Conservation (phyloP, 2,329 filamentous ascomycete species). For the Pseudofabraea citricarpa region DNA sequence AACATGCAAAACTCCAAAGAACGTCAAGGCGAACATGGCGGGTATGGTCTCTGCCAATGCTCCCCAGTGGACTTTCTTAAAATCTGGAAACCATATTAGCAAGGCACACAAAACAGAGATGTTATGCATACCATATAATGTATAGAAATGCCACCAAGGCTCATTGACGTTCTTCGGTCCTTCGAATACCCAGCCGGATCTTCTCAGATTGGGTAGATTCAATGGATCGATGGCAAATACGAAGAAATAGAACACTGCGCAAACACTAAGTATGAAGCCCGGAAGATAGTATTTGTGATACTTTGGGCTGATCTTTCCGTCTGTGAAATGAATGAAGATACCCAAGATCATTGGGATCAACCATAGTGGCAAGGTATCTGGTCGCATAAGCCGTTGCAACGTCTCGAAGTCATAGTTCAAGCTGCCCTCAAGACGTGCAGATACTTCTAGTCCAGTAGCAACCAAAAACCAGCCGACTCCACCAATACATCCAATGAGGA, state of each 20-base stretch:
- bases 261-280: constrained; percentile 76
- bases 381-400: constrained; percentile 65
- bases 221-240: constrained; percentile 66
- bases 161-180: constrained; percentile 71
- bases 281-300: constrained; percentile 83
- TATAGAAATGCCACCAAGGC: constrained; percentile 98
- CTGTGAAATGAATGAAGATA: constrained; percentile 66
- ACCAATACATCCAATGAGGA: constrained; percentile 94
- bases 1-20: constrained; percentile 95
- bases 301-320: constrained; percentile 46
- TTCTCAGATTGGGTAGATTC: constrained; percentile 61
- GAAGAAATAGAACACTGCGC: constrained; percentile 72
- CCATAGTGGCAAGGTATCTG: constrained; percentile 79
- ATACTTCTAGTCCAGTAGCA: constrained; percentile 88
- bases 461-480: constrained; percentile 95
- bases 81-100: constrained; percentile 48
- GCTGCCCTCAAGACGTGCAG: constrained; percentile 79
- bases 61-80: constrained; percentile 74
- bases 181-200: constrained; percentile 85
- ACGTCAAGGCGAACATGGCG: constrained; percentile 94
- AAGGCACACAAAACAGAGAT: constrained; percentile 11
- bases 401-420: constrained; percentile 78
- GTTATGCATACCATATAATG: constrained; percentile 71
- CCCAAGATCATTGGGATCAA: constrained; percentile 72
- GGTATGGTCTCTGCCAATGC: constrained; percentile 82